These are phyloP conservation scores for Vigna nakashimae DNA, from an alignment of 306 rosid species.

Conservation along the genomic window DNA sequence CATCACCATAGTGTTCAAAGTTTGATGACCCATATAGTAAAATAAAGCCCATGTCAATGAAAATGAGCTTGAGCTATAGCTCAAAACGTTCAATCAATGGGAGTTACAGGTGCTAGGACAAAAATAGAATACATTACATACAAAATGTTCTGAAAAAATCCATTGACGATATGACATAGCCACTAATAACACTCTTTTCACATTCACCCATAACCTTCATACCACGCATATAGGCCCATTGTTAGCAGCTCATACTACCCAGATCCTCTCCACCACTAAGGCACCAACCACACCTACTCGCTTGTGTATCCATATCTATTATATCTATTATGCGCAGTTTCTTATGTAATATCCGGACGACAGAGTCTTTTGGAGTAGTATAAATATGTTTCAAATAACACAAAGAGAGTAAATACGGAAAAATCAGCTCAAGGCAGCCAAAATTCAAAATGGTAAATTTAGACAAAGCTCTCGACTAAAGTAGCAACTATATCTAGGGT, in stretches of 20 bases:
- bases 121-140: too few relatives aligned
- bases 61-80: too few relatives aligned
- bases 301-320: neutral
- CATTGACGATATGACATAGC: neutral
- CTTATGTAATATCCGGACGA: neutral
- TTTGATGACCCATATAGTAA: too few relatives aligned
- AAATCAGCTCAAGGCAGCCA: neutral
- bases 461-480: neutral
- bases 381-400: neutral
- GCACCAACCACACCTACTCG: neutral
- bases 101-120: too few relatives aligned
- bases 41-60: too few relatives aligned
- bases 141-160: neutral
- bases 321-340: neutral
- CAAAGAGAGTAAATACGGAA: neutral
- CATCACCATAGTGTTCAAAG: neutral
- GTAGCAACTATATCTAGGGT: neutral
- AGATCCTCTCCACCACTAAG: neutral
- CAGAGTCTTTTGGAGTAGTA: neutral
- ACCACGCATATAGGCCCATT: too few relatives aligned
- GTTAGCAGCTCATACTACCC: neutral
- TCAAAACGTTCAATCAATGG: too few relatives aligned
- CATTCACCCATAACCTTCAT: neutral
- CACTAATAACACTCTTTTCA: neutral
- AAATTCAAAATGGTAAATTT: neutral